These are phyloP conservation scores for Cordyceps javanica DNA, from an alignment of 2,329 filamentous ascomycete genomes.

Conservation along the genomic window DNA sequence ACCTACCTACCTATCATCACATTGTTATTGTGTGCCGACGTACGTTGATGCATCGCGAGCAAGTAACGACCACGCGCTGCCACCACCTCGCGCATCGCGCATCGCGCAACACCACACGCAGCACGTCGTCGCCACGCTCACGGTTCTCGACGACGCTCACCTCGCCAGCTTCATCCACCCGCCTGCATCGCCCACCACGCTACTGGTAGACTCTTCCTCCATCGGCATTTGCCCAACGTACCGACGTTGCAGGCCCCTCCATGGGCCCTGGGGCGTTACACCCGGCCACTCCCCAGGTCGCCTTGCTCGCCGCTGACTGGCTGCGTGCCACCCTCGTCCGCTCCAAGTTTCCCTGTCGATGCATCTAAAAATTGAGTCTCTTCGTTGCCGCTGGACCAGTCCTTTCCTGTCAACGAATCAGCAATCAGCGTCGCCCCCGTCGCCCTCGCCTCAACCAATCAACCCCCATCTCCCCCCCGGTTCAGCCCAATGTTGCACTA, in stretches of 20 bases:
- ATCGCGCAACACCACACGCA: not conserved
- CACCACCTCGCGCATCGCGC: not conserved
- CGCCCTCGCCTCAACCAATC: not conserved
- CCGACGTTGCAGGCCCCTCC: not conserved
- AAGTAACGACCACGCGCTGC: not conserved
- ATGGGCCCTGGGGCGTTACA: not conserved
- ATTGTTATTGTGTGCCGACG: not conserved
- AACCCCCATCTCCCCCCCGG: too few species aligned
- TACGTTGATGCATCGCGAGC: not conserved
- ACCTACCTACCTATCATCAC: not conserved
- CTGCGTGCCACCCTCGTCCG: not conserved
- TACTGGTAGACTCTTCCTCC: not conserved
- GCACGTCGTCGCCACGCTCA: not conserved
- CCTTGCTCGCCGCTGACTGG: slow-evolving; percentile 8
- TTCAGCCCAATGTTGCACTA: not conserved
- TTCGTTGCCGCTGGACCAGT: slow-evolving; percentile 12
- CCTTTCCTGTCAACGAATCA: slow-evolving; percentile 6
- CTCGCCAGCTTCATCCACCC: not conserved
- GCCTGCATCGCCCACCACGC: not conserved
- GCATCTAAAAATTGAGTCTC: slow-evolving; percentile 1
- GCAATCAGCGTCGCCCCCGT: not conserved
- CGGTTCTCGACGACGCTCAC: not conserved
- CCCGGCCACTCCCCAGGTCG: not conserved
- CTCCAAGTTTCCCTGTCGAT: not conserved
- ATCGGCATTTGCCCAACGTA: not conserved